These are phyloP conservation scores for Xylariaceae sp. DNA, from an alignment of 2,329 filamentous ascomycete species.

Conservation along the genomic window DNA sequence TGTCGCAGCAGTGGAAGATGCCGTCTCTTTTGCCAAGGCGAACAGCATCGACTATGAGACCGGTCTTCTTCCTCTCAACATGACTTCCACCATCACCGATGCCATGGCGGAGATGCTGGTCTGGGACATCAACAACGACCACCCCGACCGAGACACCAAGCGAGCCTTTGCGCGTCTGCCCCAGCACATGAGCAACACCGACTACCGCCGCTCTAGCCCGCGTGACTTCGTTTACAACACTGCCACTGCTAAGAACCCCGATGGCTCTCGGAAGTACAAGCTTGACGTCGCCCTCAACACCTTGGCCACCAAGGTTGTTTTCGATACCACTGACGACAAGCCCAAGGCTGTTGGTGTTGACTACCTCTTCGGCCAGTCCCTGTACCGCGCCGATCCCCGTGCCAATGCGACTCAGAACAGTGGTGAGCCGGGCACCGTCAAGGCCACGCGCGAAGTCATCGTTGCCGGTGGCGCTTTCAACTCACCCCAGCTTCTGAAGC, in stretches of 20 bases:
- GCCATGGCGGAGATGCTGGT: conserved; percentile 32
- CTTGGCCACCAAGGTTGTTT: conserved; percentile 42
- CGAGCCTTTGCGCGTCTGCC: conserved; percentile 45
- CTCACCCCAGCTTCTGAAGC: conserved; percentile 48
- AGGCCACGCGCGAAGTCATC: conserved; percentile 43
- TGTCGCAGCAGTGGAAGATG: conserved; percentile 12
- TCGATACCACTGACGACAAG: conserved; percentile 35
- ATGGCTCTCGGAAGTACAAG: conserved; percentile 50
- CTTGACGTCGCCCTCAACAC: conserved; percentile 49
- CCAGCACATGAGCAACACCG: conserved; percentile 45
- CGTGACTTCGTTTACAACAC: conserved; percentile 41
- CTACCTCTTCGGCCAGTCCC: conserved; percentile 41
- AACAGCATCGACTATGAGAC: conserved; percentile 20
- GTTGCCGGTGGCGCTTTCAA: conserved; percentile 49
- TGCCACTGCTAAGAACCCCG: conserved; percentile 24
- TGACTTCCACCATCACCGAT: conserved; percentile 16
- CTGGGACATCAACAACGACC: conserved; percentile 43
- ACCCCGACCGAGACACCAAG: conserved; percentile 39
- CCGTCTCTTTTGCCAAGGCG: conserved; percentile 7
- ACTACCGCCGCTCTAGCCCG: conserved; percentile 49
- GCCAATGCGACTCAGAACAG: conserved; percentile 14
- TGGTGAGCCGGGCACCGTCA: conserved; percentile 32
- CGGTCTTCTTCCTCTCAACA: conserved; percentile 21
- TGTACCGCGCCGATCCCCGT: conserved; percentile 43
- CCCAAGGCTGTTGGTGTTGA: conserved; percentile 46